Percentiles rank a stretch among this genome's conserved stretches.
phyloP scores from a whole-genome alignment of 352 stramenopile species.

The Phytophthora nicotianae region DNA sequence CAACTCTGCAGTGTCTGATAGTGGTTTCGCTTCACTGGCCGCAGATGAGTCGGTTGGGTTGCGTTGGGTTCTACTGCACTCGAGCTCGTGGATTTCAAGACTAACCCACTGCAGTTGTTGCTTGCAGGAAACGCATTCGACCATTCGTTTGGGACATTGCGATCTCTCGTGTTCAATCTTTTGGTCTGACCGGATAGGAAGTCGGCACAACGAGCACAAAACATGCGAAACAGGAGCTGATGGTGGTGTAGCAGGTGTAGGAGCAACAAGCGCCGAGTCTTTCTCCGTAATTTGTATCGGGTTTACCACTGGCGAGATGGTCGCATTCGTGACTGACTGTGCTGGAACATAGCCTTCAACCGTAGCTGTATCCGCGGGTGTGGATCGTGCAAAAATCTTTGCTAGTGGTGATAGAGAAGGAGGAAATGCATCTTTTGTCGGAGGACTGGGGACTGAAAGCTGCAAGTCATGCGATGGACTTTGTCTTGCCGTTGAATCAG shows the following conservation, averaged over 20 bases:
- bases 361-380: not conserved
- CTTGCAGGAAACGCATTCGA: constrained; percentile 48
- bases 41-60: not conserved
- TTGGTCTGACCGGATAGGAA: constrained; percentile 55
- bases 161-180: constrained; percentile 59
- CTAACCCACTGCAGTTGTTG: constrained; percentile 50
- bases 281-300: not conserved
- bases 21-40: constrained; percentile 4
- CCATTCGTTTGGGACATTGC: constrained; percentile 60
- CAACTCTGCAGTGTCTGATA: not conserved
- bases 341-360: not conserved
- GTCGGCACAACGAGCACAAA: constrained; percentile 51
- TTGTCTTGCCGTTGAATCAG: not conserved
- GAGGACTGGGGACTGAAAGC: not conserved
- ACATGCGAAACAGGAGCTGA: constrained; percentile 29
- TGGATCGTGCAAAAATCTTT: constrained; percentile 29
- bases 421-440: constrained; percentile 2
- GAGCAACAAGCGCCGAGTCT: not conserved
- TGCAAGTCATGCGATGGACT: not conserved
- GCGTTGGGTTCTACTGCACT: constrained; percentile 20
- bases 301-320: not conserved
- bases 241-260: constrained; percentile 5
- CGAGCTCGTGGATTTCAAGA: constrained; percentile 44
- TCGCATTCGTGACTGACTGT: constrained; percentile 2
- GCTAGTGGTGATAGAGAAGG: constrained; percentile 27